These are phyloP conservation scores for Hypoxylon sp. DNA, from an alignment of 2,329 filamentous ascomycete species.

Conservation along the genomic window DNA sequence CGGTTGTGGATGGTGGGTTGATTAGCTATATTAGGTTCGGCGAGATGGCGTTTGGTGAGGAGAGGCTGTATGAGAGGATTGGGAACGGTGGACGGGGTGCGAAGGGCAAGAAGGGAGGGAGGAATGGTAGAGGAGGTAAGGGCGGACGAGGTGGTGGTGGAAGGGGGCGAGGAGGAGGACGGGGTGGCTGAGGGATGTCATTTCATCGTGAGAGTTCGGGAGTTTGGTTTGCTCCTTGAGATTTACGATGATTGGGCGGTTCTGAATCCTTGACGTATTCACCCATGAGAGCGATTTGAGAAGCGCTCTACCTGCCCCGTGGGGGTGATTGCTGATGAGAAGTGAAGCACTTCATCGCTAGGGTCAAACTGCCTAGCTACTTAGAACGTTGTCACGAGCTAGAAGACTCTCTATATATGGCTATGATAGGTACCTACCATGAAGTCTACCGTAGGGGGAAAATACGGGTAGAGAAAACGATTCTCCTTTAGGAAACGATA, in stretches of 20 bases:
- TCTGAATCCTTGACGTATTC: too few relatives aligned
- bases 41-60: constrained; percentile 84
- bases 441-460: too few relatives aligned
- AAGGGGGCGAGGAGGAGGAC: constrained; percentile 42
- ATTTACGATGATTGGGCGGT: neutral
- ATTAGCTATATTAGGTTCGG: constrained; percentile 88
- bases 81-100: constrained; percentile 54
- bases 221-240: neutral
- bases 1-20: constrained; percentile 90
- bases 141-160: constrained; percentile 46
- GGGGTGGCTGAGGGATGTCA: constrained; percentile 37
- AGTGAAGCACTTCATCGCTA: neutral
- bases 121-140: constrained; percentile 39
- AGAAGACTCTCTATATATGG: neutral
- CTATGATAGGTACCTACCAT: neutral
- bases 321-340: neutral
- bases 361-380: neutral
- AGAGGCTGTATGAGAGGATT: constrained; percentile 77
- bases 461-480: too few relatives aligned
- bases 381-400: too few relatives aligned
- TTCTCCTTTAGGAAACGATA: too few relatives aligned
- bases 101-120: constrained; percentile 48
- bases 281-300: neutral
- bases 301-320: neutral
- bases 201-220: neutral